Evolutionary conservation across 2,329 filamentous ascomycete species (phyloP).

Genomic region (Alternaria panax): DNA sequence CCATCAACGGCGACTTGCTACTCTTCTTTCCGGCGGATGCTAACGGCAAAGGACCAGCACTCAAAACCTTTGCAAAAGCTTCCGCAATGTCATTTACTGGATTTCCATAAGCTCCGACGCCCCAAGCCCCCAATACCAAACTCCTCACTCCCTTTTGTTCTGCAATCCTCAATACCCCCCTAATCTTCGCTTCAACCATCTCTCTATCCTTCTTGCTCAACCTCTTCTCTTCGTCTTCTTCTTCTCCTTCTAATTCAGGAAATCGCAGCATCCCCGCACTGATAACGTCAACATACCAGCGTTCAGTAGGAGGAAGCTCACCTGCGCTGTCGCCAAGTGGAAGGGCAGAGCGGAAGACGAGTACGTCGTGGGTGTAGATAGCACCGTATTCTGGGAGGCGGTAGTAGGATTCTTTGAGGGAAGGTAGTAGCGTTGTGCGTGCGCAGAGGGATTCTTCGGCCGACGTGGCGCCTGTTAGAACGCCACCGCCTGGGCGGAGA

Average conservation of each 20-base stretch:
- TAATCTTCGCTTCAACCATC: slow-evolving; percentile 63
- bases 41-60: neutral
- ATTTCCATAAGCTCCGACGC: slow-evolving; percentile 70
- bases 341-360: slow-evolving; percentile 61
- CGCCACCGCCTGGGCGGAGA: slow-evolving; percentile 66
- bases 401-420: slow-evolving; percentile 66
- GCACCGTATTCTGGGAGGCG: slow-evolving; percentile 65
- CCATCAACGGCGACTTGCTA: slow-evolving; percentile 16
- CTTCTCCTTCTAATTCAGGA: slow-evolving; percentile 57
- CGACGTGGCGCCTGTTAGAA: slow-evolving; percentile 65
- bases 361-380: slow-evolving; percentile 65
- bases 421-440: slow-evolving; percentile 66
- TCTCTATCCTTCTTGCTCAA: slow-evolving; percentile 58
- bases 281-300: slow-evolving; percentile 67
- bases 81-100: slow-evolving; percentile 65
- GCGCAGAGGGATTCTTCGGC: slow-evolving; percentile 70
- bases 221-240: slow-evolving; percentile 55
- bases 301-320: slow-evolving; percentile 56
- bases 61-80: slow-evolving; percentile 58
- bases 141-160: slow-evolving; percentile 55
- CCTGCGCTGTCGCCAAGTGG: slow-evolving; percentile 43
- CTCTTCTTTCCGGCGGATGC: slow-evolving; percentile 34
- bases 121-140: slow-evolving; percentile 69
- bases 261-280: slow-evolving; percentile 66
- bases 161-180: slow-evolving; percentile 62